A percentile compares a stretch with the other conserved stretches of the same genome.
Conservation (phyloP, 805 yeast genomes). For the Starmerella cellae region DNA sequence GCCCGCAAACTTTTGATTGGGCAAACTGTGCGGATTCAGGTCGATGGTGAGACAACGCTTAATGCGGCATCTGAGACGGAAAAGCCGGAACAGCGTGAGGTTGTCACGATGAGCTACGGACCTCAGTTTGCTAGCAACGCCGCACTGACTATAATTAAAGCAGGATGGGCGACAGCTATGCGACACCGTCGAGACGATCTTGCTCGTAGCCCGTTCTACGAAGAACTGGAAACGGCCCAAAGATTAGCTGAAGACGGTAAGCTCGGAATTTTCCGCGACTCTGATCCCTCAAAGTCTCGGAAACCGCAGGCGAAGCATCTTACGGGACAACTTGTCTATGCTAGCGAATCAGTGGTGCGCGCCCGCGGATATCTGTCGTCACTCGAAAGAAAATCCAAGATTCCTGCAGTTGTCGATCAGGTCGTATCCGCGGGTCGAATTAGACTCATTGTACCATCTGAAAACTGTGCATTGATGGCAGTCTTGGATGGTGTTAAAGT, state of each 20-base stretch:
- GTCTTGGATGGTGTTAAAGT: constrained; percentile 62
- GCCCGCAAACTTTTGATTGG: constrained; percentile 59
- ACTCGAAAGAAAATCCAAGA: constrained; percentile 49
- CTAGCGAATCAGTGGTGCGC: constrained; percentile 57
- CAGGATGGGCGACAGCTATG: constrained; percentile 66
- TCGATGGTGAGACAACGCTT: constrained; percentile 51
- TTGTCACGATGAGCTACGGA: constrained; percentile 46
- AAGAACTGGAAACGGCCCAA: constrained; percentile 57
- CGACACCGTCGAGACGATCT: constrained; percentile 62
- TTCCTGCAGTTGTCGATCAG: constrained; percentile 60
- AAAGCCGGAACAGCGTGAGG: constrained; percentile 42
- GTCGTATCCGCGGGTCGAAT: constrained; percentile 57
- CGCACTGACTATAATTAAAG: constrained; percentile 44
- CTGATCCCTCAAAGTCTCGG: constrained; percentile 26
- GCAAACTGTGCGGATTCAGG: constrained; percentile 44
- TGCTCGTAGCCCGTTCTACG: constrained; percentile 67
- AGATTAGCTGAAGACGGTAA: constrained; percentile 41
- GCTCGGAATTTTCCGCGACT: constrained; percentile 43
- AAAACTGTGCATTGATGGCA: constrained; percentile 52
- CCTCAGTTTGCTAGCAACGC: constrained; percentile 37
- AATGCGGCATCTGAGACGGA: constrained; percentile 31
- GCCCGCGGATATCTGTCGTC: constrained; percentile 65
- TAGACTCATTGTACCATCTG: constrained; percentile 54
- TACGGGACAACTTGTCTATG: constrained; percentile 56
- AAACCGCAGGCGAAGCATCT: constrained; percentile 19